Base-by-base conservation (phyloP, 2,329 filamentous ascomycete species). In the Fusarium multiceps region DNA sequence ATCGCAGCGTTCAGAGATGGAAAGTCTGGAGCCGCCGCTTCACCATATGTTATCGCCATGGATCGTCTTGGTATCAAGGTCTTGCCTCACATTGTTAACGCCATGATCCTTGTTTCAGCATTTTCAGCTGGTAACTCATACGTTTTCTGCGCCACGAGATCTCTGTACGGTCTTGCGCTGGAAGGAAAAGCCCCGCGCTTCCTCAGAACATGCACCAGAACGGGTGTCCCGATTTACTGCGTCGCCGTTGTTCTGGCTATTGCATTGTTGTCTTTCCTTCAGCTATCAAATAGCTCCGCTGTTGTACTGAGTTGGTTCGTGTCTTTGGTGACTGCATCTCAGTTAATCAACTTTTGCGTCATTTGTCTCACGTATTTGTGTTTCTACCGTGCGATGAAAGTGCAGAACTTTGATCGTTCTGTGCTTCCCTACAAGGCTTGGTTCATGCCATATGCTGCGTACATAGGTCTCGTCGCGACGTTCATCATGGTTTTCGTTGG, bases 231-330 rank as follows among this genome's bases (percentile, higher is more conserved):
- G 0, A 85, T 93, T 66, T 93, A 92, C 79, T 92, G 90, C 75
- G 92, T 95, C 41, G 68, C 78, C 3, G 78, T 90, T 28, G 90
- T 92, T 1, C 84, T 93, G 48, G 77, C 87, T 6, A 89, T 96
- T 72, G 87, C 90, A 2, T 82, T 93, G 9, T 81, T 97, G 13
- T 88, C 90, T 4, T 96, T 94, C 79, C 81, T 94, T 49, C 90
- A 94, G 78, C 85, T 95, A 20, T 90, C 88, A 10, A 85, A 88
- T 66, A 84, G 84, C 61, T 85, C 89, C 0, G 86, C 91, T 6
- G 87, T 89, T 28, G 92, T 94, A 2, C 82, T 94, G 66, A 84
- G 84, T 47, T 94, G 92, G 92, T 89, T 94, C 69, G 87, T 92
- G 42, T 91, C 87, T 62, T 76, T 86, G 2, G 81, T 93, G 20